phyloP scores from a whole-genome alignment of 805 yeast genomes.

The Metschnikowia similis region DNA sequence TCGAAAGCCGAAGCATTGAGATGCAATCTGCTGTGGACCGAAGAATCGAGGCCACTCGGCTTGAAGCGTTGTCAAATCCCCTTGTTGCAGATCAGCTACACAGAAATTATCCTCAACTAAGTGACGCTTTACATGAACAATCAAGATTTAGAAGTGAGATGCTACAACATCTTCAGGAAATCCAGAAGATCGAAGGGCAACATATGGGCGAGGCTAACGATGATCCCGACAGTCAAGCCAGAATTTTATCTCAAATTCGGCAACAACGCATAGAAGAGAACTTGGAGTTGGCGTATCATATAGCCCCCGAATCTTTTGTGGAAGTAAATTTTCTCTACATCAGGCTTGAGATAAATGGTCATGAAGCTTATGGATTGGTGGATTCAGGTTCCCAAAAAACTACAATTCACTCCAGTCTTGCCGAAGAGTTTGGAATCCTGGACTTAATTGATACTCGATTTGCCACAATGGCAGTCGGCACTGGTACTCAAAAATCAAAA shows the following conservation, averaged over 20 bases:
- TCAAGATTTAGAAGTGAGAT: conserved; percentile 39
- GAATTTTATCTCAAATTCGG: conserved; percentile 62
- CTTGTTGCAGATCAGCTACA: conserved; percentile 31
- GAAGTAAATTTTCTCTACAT: conserved; percentile 81
- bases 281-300: conserved; percentile 73
- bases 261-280: conserved; percentile 77
- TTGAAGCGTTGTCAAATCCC: conserved; percentile 43
- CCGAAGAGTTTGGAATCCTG: conserved; percentile 64
- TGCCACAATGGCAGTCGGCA: conserved; percentile 83
- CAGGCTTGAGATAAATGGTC: conserved; percentile 71
- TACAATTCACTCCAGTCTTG: conserved; percentile 72
- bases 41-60: conserved; percentile 44
- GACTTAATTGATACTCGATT: conserved; percentile 76
- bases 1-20: not conserved
- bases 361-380: conserved; percentile 83
- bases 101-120: conserved; percentile 44
- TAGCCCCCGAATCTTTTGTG: conserved; percentile 86
- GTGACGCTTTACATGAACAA: conserved; percentile 44
- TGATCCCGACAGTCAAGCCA: conserved; percentile 61
- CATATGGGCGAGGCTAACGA: conserved; percentile 27
- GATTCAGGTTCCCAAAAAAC: conserved; percentile 96
- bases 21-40: not conserved
- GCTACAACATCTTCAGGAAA: conserved; percentile 23
- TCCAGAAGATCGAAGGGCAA: conserved; percentile 22
- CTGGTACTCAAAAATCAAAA: conserved; percentile 71